These are phyloP conservation scores for Emmonsiellopsis sp. DNA, from an alignment of 2,329 filamentous ascomycete genomes.

Conservation along the genomic window DNA sequence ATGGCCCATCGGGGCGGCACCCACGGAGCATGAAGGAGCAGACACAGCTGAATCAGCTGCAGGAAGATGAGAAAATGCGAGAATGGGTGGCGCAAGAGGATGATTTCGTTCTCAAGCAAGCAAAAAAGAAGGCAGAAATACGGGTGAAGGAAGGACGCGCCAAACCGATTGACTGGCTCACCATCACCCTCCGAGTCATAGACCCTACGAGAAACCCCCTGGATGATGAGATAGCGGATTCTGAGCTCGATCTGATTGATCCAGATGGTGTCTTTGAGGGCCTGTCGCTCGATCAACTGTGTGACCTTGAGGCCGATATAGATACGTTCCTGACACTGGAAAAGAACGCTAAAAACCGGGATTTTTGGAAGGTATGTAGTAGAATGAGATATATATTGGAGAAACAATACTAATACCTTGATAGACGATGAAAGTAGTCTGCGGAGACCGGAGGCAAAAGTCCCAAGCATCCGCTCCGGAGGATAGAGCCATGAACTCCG, in stretches of 20 bases:
- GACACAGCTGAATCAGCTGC: slow-evolving; percentile 45
- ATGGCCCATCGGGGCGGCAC: slow-evolving; percentile 12
- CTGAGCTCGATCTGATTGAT: slow-evolving; percentile 68
- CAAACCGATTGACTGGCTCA: slow-evolving; percentile 86
- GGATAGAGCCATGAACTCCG: slow-evolving; percentile 68
- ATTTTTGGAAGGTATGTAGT: slow-evolving; percentile 69
- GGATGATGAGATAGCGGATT: slow-evolving; percentile 73
- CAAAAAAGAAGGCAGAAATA: slow-evolving; percentile 96
- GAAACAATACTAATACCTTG: neutral
- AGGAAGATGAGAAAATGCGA: slow-evolving; percentile 67
- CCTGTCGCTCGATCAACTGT: slow-evolving; percentile 57
- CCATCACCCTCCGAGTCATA: slow-evolving; percentile 80
- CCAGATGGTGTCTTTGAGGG: slow-evolving; percentile 74
- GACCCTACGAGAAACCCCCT: slow-evolving; percentile 70
- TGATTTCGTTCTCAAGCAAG: slow-evolving; percentile 88
- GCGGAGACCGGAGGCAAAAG: slow-evolving; percentile 63
- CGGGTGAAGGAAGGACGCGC: slow-evolving; percentile 84
- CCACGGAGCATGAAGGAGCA: slow-evolving; percentile 30
- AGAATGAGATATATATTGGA: neutral
- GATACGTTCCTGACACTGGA: slow-evolving; percentile 72
- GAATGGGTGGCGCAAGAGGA: slow-evolving; percentile 92
- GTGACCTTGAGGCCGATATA: slow-evolving; percentile 75
- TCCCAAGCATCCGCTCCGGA: slow-evolving; percentile 53
- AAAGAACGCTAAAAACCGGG: slow-evolving; percentile 63
- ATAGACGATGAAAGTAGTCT: slow-evolving; percentile 73